phyloP scores from a whole-genome alignment of 768 basidiomycete genomes.

The Podaxis rugospora region DNA sequence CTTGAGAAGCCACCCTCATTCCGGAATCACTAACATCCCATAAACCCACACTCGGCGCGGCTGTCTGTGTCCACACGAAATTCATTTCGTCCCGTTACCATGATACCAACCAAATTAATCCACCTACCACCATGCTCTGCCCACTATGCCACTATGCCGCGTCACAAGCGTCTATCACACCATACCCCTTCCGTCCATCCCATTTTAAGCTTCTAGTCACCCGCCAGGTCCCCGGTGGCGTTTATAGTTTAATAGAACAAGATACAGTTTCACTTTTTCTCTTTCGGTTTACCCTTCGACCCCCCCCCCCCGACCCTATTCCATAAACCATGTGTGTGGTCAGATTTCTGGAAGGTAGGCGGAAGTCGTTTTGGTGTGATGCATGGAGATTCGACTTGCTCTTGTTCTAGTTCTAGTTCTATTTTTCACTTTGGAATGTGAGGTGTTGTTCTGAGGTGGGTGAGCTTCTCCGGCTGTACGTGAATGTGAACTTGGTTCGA shows the following conservation, averaged over 20 bases:
- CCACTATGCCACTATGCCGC: not conserved
- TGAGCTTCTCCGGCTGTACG: not conserved
- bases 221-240: not conserved
- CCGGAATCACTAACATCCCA: not conserved
- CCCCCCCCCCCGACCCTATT: not conserved
- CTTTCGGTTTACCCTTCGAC: not conserved
- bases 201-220: not conserved
- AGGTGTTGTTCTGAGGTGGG: not conserved
- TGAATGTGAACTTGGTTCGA: not conserved
- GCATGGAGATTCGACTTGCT: not conserved
- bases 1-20: not conserved
- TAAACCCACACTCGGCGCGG: not conserved
- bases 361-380: not conserved
- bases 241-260: conserved; percentile 3
- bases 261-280: not conserved
- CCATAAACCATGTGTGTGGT: not conserved
- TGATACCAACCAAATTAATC: conserved; percentile 7
- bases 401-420: not conserved
- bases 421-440: not conserved
- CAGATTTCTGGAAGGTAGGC: not conserved
- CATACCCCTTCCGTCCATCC: not conserved
- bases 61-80: not conserved
- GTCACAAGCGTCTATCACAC: not conserved
- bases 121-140: not conserved
- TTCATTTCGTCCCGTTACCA: conserved; percentile 6